Percentiles rank a stretch among this genome's conserved stretches.
Evolutionary conservation across 1,139 yeast genomes (phyloP).

Genomic region (Hemisphaericaspora lyxosophila): DNA sequence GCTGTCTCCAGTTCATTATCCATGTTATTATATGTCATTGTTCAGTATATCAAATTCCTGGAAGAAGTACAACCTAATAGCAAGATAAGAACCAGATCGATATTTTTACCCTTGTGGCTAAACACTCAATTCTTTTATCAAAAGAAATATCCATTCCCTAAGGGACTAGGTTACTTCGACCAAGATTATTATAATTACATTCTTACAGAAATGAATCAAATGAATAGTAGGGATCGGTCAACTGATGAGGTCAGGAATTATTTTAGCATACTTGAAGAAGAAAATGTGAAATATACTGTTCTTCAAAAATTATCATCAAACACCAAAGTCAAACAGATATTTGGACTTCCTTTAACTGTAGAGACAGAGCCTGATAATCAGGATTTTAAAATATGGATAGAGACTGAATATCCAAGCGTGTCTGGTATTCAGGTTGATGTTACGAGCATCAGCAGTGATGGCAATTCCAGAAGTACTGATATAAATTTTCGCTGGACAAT

Average conservation of each 20-base stretch:
- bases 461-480: constrained; percentile 3
- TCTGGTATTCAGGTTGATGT: constrained; percentile 30
- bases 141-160: constrained; percentile 24
- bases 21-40: constrained; percentile 24
- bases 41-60: constrained; percentile 21
- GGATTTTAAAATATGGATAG: constrained; percentile 31
- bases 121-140: constrained; percentile 25
- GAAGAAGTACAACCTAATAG: constrained; percentile 10
- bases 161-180: constrained; percentile 29
- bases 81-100: constrained; percentile 10
- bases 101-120: constrained; percentile 36
- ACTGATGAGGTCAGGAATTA: constrained; percentile 15
- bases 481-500: constrained; percentile 24
- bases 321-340: constrained; percentile 20
- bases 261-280: constrained; percentile 17
- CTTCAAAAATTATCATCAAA: constrained; percentile 29
- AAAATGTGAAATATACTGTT: constrained; percentile 28
- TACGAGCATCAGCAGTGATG: constrained; percentile 5
- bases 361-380: constrained; percentile 10
- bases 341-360: constrained; percentile 32
- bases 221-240: constrained; percentile 5
- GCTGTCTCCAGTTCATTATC: constrained; percentile 25
- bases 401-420: constrained; percentile 28
- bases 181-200: constrained; percentile 19
- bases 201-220: constrained; percentile 16